phyloP scores from a whole-genome alignment of 192 early-diverging fungal genomes.

The Backusella parvicylindrica region DNA sequence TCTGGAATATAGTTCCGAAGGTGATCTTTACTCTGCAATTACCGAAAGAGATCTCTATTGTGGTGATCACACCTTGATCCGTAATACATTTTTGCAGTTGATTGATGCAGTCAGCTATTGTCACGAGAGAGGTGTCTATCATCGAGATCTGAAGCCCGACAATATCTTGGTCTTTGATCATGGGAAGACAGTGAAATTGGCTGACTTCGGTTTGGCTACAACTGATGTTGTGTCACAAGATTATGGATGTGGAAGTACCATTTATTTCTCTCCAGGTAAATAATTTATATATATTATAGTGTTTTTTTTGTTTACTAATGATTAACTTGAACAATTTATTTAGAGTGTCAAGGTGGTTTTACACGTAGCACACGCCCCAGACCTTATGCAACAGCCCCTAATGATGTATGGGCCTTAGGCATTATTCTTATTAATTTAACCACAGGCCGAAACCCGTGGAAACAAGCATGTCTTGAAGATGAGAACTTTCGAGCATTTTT shows the following conservation, averaged over 20 bases:
- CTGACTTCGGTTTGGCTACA: conserved; percentile 93
- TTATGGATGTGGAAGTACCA: conserved; percentile 82
- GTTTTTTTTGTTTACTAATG: not conserved
- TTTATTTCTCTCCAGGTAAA: conserved; percentile 53
- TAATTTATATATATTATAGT: not conserved
- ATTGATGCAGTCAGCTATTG: conserved; percentile 78
- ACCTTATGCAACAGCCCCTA: conserved; percentile 55
- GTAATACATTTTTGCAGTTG: conserved; percentile 81
- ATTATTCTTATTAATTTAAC: conserved; percentile 88
- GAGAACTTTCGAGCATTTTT: conserved; percentile 73
- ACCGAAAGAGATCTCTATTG: conserved; percentile 72
- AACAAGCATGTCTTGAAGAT: conserved; percentile 65
- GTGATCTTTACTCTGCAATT: conserved; percentile 95
- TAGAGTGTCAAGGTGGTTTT: conserved; percentile 63
- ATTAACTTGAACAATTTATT: not conserved
- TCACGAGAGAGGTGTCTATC: conserved; percentile 76
- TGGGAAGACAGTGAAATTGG: conserved; percentile 68
- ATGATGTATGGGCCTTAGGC: conserved; percentile 86
- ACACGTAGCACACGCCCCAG: not conserved
- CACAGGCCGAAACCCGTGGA: conserved; percentile 83
- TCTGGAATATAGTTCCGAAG: conserved; percentile 79
- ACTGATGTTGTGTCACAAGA: conserved; percentile 71
- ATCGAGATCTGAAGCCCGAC: conserved; percentile 90
- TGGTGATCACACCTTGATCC: conserved; percentile 72
- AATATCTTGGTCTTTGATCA: conserved; percentile 58